Evolutionary conservation across 2,329 filamentous ascomycete genomes (phyloP).

Genomic region (Diaporthe longicolla): DNA sequence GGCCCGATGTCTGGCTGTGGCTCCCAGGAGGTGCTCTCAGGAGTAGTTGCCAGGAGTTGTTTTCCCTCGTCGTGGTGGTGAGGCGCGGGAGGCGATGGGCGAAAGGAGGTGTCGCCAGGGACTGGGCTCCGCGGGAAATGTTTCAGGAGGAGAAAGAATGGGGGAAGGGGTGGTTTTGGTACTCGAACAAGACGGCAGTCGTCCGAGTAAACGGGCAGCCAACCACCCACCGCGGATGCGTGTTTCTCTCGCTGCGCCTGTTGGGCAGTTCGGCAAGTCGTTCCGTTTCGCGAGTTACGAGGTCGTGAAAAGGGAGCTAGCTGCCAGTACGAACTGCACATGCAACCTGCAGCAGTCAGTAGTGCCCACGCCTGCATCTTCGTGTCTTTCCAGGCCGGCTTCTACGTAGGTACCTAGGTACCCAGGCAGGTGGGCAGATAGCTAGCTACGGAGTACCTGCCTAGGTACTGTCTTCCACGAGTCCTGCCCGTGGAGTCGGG

Average conservation of each 20-base stretch:
- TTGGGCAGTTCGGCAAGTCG: slow-evolving; percentile 21
- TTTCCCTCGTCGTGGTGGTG: background rate
- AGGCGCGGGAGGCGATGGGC: background rate
- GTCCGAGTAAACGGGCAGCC: slow-evolving; percentile 15
- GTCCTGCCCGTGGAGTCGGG: no score
- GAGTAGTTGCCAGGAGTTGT: background rate
- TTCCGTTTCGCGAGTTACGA: slow-evolving; percentile 17
- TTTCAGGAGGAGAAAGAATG: slow-evolving; percentile 19
- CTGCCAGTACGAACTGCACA: background rate
- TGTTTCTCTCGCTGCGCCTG: background rate
- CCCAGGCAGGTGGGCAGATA: no score
- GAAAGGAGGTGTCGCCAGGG: slow-evolving; percentile 14
- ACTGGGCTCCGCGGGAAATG: slow-evolving; percentile 14
- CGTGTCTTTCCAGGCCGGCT: background rate
- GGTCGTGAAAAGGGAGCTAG: no score
- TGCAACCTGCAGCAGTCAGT: background rate
- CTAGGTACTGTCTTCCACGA: background rate
- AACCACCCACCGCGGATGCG: background rate
- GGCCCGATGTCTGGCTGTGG: slow-evolving; percentile 19
- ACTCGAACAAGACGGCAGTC: slow-evolving; percentile 9
- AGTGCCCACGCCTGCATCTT: background rate
- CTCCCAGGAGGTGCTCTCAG: background rate
- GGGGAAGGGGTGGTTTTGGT: slow-evolving; percentile 2
- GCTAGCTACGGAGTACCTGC: no score
- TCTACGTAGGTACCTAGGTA: background rate